phyloP scores from a whole-genome alignment of 176 grass and related monocot genomes.

The Otatea glauca region DNA sequence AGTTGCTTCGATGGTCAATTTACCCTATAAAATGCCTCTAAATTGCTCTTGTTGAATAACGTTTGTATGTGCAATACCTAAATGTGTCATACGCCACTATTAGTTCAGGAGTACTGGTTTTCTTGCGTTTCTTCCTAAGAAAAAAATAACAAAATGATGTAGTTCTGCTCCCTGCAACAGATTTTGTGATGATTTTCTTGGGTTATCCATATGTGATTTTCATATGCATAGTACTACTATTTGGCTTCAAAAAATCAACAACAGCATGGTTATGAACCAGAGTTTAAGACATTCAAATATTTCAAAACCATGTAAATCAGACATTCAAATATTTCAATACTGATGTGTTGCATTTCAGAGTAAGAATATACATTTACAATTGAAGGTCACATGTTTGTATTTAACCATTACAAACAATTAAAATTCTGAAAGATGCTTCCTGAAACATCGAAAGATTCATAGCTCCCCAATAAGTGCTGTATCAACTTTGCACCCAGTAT shows the following conservation, averaged over 20 bases:
- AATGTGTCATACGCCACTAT: not conserved
- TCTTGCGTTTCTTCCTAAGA: slow-evolving; percentile 5
- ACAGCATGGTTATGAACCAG: not conserved
- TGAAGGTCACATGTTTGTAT: slow-evolving; percentile 2
- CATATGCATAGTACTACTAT: not conserved
- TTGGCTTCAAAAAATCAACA: not conserved
- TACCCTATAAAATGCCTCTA: not conserved
- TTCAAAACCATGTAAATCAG: not conserved
- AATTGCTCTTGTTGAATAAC: not conserved
- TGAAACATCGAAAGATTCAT: not conserved
- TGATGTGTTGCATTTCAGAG: not conserved
- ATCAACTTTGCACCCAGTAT: slow-evolving; percentile 7
- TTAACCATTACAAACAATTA: not conserved
- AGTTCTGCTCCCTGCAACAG: slow-evolving; percentile 6
- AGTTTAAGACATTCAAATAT: not conserved
- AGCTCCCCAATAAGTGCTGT: not conserved
- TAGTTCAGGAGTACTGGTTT: not conserved
- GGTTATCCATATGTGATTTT: not conserved
- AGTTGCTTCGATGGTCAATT: not conserved
- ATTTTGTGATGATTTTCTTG: not conserved
- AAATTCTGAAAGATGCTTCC: not conserved
- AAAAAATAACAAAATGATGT: not conserved
- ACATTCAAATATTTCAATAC: not conserved
- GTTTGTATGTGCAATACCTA: not conserved
- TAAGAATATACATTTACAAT: not conserved